These are phyloP conservation scores for Kwoniella sp. DNA, from an alignment of 768 basidiomycete genomes.

Conservation along the genomic window DNA sequence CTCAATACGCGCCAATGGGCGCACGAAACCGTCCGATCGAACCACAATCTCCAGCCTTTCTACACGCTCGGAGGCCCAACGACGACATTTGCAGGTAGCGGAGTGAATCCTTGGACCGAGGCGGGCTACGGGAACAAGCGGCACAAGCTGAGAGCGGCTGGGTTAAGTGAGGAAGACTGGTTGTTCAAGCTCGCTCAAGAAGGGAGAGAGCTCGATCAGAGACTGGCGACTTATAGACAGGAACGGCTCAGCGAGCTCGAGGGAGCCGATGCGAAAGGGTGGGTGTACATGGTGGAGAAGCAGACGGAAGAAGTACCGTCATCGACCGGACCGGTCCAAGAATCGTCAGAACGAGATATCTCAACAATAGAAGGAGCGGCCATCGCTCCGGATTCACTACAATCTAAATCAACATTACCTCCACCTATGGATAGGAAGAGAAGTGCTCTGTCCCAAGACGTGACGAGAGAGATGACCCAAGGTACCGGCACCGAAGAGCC, in stretches of 20 bases:
- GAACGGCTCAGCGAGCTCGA: slow-evolving; percentile 39
- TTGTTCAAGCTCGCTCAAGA: slow-evolving; percentile 77
- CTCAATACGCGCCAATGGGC: slow-evolving; percentile 1
- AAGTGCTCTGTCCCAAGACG: slow-evolving; percentile 38
- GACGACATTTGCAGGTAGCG: slow-evolving; percentile 81
- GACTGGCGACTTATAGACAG: slow-evolving; percentile 51
- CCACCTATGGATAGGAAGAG: slow-evolving; percentile 23
- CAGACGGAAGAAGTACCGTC: slow-evolving; percentile 4
- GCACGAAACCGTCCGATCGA: slow-evolving; percentile 4
- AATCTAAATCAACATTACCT: slow-evolving; percentile 7
- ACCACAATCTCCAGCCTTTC: slow-evolving; percentile 61
- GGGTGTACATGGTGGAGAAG: slow-evolving; percentile 35
- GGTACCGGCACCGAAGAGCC: slow-evolving; percentile 19
- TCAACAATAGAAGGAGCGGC: too few species aligned
- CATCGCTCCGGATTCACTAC: too few species aligned
- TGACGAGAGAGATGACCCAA: slow-evolving; percentile 17
- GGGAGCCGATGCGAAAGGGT: slow-evolving; percentile 31
- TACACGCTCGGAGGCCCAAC: slow-evolving; percentile 92
- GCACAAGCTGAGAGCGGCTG: slow-evolving; percentile 73
- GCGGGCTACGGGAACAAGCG: slow-evolving; percentile 85
- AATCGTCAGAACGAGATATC: not conserved
- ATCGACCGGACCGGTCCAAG: slow-evolving; percentile 7
- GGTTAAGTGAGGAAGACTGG: slow-evolving; percentile 88
- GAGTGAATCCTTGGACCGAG: slow-evolving; percentile 85
- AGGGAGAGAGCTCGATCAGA: slow-evolving; percentile 65